phyloP scores from a whole-genome alignment of 768 basidiomycete species.

The Roridomyces roridus region DNA sequence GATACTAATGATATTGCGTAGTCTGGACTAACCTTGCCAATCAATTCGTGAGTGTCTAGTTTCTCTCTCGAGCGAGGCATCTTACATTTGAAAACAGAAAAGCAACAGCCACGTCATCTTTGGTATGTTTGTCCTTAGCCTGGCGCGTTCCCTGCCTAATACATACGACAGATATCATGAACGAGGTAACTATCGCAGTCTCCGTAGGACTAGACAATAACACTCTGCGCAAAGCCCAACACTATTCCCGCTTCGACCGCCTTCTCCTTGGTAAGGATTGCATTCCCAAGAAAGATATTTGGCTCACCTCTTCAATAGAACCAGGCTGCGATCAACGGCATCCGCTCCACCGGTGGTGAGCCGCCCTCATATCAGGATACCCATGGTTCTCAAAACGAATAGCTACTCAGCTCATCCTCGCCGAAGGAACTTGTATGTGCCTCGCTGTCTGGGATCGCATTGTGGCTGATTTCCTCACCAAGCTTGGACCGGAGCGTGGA shows the following conservation, averaged over 20 bases:
- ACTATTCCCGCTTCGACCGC: slow-evolving; percentile 59
- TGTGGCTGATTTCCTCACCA: background rate
- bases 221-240: slow-evolving; percentile 42
- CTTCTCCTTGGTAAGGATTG: slow-evolving; percentile 49
- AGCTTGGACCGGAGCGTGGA: slow-evolving; percentile 68
- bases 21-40: slow-evolving; percentile 65
- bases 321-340: slow-evolving; percentile 72
- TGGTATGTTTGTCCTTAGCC: slow-evolving; percentile 35
- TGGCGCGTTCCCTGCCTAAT: background rate
- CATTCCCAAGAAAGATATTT: background rate
- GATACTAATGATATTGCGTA: slow-evolving; percentile 21
- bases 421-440: slow-evolving; percentile 41
- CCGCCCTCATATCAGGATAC: background rate
- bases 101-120: slow-evolving; percentile 62
- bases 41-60: slow-evolving; percentile 52
- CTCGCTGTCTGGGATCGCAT: background rate
- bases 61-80: too few relatives aligned
- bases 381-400: background rate
- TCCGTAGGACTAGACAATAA: too few relatives aligned
- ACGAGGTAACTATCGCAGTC: slow-evolving; percentile 42
- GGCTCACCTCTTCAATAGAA: slow-evolving; percentile 38
- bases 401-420: slow-evolving; percentile 54
- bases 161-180: slow-evolving; percentile 52
- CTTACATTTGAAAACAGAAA: slow-evolving; percentile 35
- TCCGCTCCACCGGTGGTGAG: slow-evolving; percentile 55